Base-by-base conservation (phyloP, 345 rosid genomes). In the Raphanus raphanistrum region DNA sequence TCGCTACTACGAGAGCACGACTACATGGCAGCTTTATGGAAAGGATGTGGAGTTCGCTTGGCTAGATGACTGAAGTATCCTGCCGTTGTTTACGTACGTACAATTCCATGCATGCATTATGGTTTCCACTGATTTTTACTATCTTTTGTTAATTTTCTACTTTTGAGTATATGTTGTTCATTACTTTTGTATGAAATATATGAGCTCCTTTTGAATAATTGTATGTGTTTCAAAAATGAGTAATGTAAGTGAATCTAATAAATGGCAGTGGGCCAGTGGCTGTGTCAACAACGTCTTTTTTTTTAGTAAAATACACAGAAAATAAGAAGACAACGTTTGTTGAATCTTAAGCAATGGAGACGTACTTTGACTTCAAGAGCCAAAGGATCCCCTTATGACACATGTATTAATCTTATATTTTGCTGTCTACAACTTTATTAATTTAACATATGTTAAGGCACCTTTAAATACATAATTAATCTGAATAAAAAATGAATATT, bases 11-110 rank as follows among this genome's bases (percentile, higher is more conserved):
- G 82, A 80, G 52, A 81, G 76, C 69, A 80, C 86, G 32, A 74
- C 84, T 12, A 70, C 90, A 8, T 90, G 97, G 97, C 96, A 86
- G 76, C 62, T 87, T 35, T 84, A 86, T 43, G 86, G 85, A 7
- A 84, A 80, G 0, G 93, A 86, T 76, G 43, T 82, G 1, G 87
- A 85, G 28, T 88, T 84, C 72, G 50, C 59, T 45, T 86, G 91
- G 88, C 32, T 6, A 4, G 16, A 57, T 70, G 26, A 41, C 48
- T 35, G 8, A 41, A 41, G 48, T 41, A 2, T 13, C 48, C 48
- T 41, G 13, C 48, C 48, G 48, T 41, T 41, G 5, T 41, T 41
- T 41, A 41, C 48, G 48, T 41, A 41, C 48, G 48, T 41, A 41
- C 73, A 64, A 12, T 33, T 45, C 55, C 48, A 25, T 1, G 66